phyloP scores from a whole-genome alignment of 371 early-diverging fungal genomes.

The Choanephora cucurbitarum region DNA sequence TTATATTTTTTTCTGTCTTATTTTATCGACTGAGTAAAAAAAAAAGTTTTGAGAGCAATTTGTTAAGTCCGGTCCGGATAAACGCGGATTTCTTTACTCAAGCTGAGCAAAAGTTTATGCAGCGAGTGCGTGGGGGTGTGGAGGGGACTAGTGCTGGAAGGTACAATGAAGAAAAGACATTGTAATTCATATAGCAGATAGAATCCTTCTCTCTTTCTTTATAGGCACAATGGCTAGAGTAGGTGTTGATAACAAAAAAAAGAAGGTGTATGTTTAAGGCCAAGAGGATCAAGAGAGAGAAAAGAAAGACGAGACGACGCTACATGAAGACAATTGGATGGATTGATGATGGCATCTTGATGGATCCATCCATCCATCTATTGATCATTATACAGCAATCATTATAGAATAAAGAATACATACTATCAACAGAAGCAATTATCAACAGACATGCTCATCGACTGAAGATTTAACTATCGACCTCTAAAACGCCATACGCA shows the following conservation, averaged over 20 bases:
- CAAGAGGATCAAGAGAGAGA: neutral
- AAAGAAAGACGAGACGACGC: neutral
- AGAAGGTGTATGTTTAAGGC: neutral
- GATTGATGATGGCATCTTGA: neutral
- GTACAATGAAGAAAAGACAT: conserved; percentile 5
- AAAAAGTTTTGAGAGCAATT: neutral
- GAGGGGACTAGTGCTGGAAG: conserved; percentile 1
- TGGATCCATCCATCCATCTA: conserved; percentile 18
- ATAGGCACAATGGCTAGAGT: conserved; percentile 40
- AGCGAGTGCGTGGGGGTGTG: conserved; percentile 2
- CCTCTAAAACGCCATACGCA: no score
- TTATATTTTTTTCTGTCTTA: neutral
- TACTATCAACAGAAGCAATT: no score
- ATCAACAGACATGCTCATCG: no score
- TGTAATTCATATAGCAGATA: neutral
- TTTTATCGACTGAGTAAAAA: conserved; percentile 3
- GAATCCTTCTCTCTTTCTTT: conserved; percentile 36
- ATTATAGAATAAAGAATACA: no score
- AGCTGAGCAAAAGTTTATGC: conserved; percentile 5
- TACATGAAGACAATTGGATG: neutral
- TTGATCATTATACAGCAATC: no score
- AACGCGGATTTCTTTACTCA: no score
- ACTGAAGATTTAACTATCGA: no score
- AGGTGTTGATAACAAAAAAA: conserved; percentile 14
- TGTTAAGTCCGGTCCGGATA: conserved; percentile 19